Conservation (phyloP, 768 basidiomycete species). For the Leccinum incarnatum region DNA sequence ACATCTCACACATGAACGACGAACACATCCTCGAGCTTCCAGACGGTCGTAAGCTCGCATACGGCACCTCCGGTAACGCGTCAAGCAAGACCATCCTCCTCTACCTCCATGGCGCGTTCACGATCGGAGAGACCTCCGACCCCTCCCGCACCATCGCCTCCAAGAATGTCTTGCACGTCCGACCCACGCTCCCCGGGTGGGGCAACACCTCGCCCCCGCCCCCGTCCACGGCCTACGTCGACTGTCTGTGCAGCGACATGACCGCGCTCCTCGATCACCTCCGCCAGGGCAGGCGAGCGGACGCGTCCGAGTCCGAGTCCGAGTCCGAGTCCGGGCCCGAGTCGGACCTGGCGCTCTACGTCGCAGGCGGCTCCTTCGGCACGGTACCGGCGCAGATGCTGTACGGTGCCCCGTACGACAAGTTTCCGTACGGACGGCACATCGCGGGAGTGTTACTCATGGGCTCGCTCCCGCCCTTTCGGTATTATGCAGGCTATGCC, state of each 20-base stretch:
- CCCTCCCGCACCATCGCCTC: slow-evolving; percentile 36
- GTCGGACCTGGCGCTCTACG: slow-evolving; percentile 37
- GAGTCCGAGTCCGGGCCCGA: background rate
- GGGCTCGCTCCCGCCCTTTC: slow-evolving; percentile 46
- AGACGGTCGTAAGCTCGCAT: slow-evolving; percentile 50
- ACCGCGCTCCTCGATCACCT: slow-evolving; percentile 48
- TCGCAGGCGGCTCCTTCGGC: slow-evolving; percentile 55
- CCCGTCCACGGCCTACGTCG: slow-evolving; percentile 35
- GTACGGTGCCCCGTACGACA: slow-evolving; percentile 48
- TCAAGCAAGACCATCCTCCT: slow-evolving; percentile 48
- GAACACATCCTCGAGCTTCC: slow-evolving; percentile 23
- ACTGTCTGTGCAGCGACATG: slow-evolving; percentile 43
- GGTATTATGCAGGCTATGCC: slow-evolving; percentile 43
- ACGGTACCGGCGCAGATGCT: slow-evolving; percentile 55
- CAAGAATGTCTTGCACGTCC: slow-evolving; percentile 43
- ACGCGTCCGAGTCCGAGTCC: background rate
- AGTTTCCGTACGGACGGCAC: slow-evolving; percentile 48
- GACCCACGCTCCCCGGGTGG: slow-evolving; percentile 60
- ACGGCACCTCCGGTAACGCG: slow-evolving; percentile 50
- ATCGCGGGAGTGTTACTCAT: slow-evolving; percentile 49
- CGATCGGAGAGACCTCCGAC: slow-evolving; percentile 42
- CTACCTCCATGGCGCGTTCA: slow-evolving; percentile 56
- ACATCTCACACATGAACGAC: slow-evolving; percentile 4
- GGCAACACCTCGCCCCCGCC: slow-evolving; percentile 47
- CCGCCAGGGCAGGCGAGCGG: background rate